These are phyloP conservation scores for Camelina sativa DNA, from an alignment of 345 rosid genomes.

Conservation along the genomic window DNA sequence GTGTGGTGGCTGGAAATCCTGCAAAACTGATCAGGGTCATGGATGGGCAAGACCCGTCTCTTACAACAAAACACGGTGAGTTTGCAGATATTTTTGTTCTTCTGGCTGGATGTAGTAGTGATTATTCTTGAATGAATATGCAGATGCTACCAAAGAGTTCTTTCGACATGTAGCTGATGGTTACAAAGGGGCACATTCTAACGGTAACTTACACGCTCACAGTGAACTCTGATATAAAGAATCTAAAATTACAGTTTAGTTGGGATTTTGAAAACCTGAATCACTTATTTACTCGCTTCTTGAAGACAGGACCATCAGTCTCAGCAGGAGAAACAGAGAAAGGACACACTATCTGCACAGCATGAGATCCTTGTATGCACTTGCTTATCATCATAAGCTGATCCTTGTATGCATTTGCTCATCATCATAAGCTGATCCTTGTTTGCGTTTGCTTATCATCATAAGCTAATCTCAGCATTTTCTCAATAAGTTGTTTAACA, in stretches of 20 bases:
- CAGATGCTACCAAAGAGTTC: constrained; percentile 47
- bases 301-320: constrained; percentile 25
- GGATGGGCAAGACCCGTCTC: constrained; percentile 50
- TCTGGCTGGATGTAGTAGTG: neutral
- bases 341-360: constrained; percentile 28
- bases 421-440: constrained; percentile 17
- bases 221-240: neutral
- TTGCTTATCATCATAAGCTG: constrained; percentile 12
- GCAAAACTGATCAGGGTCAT: constrained; percentile 72
- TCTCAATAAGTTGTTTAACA: constrained; percentile 38
- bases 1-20: constrained; percentile 89
- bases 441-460: neutral
- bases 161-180: constrained; percentile 45
- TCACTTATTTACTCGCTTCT: neutral
- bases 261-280: neutral
- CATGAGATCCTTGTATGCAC: constrained; percentile 24
- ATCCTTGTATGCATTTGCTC: no score
- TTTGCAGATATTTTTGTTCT: constrained; percentile 13
- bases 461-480: constrained; percentile 32
- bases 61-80: constrained; percentile 42
- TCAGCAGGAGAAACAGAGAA: constrained; percentile 35
- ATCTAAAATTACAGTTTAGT: neutral
- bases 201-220: constrained; percentile 31
- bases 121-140: constrained; percentile 9
- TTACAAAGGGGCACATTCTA: constrained; percentile 22